Percentiles rank a stretch among this genome's conserved stretches.
Evolutionary conservation across 345 rosid genomes (phyloP).

Genomic region (Citrus reticulata): DNA sequence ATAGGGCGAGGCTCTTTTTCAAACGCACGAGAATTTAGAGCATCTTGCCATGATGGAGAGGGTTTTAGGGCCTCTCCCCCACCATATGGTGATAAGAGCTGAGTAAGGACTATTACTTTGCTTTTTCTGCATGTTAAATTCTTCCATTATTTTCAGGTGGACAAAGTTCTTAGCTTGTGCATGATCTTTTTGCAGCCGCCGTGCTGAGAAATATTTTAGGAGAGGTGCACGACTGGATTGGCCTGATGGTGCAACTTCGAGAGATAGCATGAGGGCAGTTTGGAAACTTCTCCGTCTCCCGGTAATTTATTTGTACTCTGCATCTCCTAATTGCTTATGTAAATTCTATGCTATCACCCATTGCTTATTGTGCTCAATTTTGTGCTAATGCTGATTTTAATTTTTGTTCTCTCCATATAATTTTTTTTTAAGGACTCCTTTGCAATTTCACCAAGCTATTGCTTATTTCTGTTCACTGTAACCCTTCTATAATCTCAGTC

Average conservation of each 20-base stretch:
- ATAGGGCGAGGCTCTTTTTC: slow-evolving; percentile 82
- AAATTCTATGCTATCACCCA: background rate
- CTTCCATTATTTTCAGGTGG: background rate
- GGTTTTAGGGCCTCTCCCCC: slow-evolving; percentile 73
- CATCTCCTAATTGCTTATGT: background rate
- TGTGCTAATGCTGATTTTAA: background rate
- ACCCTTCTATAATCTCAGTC: background rate
- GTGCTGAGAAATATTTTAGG: slow-evolving; percentile 62
- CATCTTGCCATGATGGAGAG: slow-evolving; percentile 91
- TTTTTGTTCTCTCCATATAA: background rate
- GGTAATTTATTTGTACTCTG: slow-evolving; percentile 24
- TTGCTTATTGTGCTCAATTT: background rate
- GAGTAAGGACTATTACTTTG: slow-evolving; percentile 46
- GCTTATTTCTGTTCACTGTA: background rate
- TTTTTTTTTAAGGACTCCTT: background rate
- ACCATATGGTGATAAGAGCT: slow-evolving; percentile 61
- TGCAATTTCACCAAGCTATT: background rate
- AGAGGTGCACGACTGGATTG: slow-evolving; percentile 64
- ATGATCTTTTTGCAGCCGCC: slow-evolving; percentile 45
- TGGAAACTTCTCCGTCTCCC: slow-evolving; percentile 67
- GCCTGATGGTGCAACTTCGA: slow-evolving; percentile 71
- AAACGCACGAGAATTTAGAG: slow-evolving; percentile 82
- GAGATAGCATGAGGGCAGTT: slow-evolving; percentile 72
- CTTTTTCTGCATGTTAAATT: slow-evolving; percentile 16
- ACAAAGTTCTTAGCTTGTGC: slow-evolving; percentile 15